These are phyloP conservation scores for Kazachstania psychrophila DNA, from an alignment of 805 yeast genomes.

Conservation along the genomic window DNA sequence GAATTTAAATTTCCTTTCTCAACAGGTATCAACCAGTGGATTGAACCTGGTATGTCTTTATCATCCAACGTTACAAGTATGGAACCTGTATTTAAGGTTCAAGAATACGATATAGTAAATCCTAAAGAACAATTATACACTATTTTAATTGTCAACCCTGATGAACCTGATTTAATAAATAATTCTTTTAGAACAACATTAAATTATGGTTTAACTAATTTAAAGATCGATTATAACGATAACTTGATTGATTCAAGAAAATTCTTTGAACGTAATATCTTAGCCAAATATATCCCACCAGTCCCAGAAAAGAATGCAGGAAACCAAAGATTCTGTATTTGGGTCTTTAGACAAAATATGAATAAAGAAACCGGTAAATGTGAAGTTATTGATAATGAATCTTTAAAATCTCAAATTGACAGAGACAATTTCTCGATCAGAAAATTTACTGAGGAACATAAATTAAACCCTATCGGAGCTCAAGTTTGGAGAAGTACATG, in stretches of 20 bases:
- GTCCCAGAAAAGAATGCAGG: conserved; percentile 84
- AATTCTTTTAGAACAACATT: conserved; percentile 66
- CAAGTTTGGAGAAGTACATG: conserved; percentile 82
- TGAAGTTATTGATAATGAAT: background rate
- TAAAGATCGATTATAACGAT: conserved; percentile 47
- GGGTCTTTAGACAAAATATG: conserved; percentile 74
- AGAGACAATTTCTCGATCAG: conserved; percentile 64
- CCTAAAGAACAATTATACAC: conserved; percentile 52
- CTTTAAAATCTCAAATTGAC: conserved; percentile 7
- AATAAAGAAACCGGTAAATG: conserved; percentile 1
- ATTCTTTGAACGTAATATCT: conserved; percentile 36
- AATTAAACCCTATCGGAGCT: conserved; percentile 76
- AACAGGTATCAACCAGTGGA: conserved; percentile 52
- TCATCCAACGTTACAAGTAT: conserved; percentile 64
- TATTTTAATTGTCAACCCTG: conserved; percentile 80
- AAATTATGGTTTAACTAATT: conserved; percentile 68
- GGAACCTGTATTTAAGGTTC: conserved; percentile 70
- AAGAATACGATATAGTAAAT: conserved; percentile 51
- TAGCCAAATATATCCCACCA: conserved; percentile 63
- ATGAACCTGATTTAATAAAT: conserved; percentile 63
- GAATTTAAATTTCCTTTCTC: conserved; percentile 66
- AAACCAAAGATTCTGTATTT: conserved; percentile 70
- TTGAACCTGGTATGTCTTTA: conserved; percentile 69
- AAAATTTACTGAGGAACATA: conserved; percentile 44
- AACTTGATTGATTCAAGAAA: conserved; percentile 39